phyloP scores from a whole-genome alignment of 192 early-diverging fungal genomes.

The Coemansia umbellata region DNA sequence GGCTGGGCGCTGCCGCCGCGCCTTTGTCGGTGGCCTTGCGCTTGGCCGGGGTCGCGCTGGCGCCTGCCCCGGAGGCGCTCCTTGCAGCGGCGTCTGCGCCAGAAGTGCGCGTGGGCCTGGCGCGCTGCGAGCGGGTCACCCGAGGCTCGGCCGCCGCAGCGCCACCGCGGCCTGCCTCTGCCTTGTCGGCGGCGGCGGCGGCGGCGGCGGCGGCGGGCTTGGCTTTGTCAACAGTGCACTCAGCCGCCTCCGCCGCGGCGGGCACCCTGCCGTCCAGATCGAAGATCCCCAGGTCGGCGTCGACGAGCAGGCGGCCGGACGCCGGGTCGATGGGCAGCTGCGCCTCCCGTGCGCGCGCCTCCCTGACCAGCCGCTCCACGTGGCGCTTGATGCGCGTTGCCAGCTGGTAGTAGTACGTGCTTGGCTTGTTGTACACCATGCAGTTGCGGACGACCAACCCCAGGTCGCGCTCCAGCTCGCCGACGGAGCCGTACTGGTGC shows the following conservation, averaged over 20 bases:
- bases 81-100: too few species aligned
- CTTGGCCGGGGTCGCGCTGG: too few species aligned
- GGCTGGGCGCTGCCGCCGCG: too few species aligned
- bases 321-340: constrained; percentile 30
- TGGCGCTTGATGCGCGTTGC: constrained; percentile 32
- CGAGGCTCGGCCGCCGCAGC: not conserved
- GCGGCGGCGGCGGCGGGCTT: not conserved
- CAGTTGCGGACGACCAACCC: constrained; percentile 38
- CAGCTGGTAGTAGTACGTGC: constrained; percentile 43
- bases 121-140: not conserved
- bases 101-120: too few species aligned
- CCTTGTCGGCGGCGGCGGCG: too few species aligned
- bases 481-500: constrained; percentile 56
- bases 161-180: not conserved
- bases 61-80: too few species aligned
- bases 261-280: constrained; percentile 9
- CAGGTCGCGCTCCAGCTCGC: constrained; percentile 56
- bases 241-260: not conserved
- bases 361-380: constrained; percentile 18
- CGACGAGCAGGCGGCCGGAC: constrained; percentile 27
- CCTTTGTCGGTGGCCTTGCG: too few species aligned
- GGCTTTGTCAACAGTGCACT: not conserved
- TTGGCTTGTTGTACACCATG: constrained; percentile 45
- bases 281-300: constrained; percentile 27
- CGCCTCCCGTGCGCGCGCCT: not conserved